Percentiles rank a stretch among this genome's conserved stretches.
Evolutionary conservation across 164 flowering plant species (phyloP).

Genomic region (Brasenia schreberi): DNA sequence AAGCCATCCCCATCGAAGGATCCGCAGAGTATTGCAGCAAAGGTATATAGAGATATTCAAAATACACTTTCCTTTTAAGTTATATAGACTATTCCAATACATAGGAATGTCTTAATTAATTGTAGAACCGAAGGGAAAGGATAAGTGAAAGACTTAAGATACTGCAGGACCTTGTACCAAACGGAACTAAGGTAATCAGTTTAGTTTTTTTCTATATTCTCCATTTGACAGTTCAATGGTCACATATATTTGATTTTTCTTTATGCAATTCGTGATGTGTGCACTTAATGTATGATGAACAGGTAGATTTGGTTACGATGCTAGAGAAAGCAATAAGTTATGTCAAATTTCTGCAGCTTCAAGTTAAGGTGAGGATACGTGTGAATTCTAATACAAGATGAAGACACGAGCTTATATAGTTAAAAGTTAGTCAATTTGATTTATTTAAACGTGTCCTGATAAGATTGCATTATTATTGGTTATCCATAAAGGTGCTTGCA

Average conservation of each 20-base stretch:
- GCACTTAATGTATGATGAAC: no score
- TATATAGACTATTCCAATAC: background rate
- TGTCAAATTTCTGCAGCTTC: constrained; percentile 93
- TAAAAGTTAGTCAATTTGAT: no score
- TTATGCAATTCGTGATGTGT: no score
- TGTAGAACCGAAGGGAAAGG: constrained; percentile 81
- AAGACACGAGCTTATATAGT: no score
- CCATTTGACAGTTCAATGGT: no score
- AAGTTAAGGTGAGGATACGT: constrained; percentile 57
- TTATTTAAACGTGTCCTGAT: background rate
- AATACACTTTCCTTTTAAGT: background rate
- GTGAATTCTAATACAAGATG: background rate
- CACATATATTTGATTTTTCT: no score
- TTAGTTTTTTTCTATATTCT: no score
- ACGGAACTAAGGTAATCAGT: constrained; percentile 48
- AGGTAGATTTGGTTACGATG: constrained; percentile 91
- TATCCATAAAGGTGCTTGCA: constrained; percentile 40
- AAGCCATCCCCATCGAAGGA: constrained; percentile 34
- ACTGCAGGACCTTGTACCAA: constrained; percentile 88
- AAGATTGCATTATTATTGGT: background rate
- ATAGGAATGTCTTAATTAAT: background rate
- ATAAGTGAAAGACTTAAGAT: constrained; percentile 83
- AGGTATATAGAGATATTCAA: constrained; percentile 21
- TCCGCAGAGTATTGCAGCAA: constrained; percentile 89
- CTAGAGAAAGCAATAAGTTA: constrained; percentile 89